Evolutionary conservation across 2,329 filamentous ascomycete species (phyloP).

Genomic region (Calonectria pteridis): DNA sequence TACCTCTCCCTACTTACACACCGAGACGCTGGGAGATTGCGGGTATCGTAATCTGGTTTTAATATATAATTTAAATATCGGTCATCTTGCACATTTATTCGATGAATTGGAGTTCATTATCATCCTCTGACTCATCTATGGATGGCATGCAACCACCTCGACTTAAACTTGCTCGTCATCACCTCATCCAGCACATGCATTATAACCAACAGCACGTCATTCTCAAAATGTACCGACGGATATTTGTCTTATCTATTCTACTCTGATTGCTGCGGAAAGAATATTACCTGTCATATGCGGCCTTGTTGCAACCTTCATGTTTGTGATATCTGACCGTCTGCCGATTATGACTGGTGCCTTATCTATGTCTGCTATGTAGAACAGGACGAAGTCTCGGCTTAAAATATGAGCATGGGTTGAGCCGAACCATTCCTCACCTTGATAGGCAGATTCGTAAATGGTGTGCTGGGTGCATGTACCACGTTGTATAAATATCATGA

Average conservation of each 20-base stretch:
- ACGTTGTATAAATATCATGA: background rate
- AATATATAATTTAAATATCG: background rate
- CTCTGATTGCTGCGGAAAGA: no score
- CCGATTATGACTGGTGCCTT: background rate
- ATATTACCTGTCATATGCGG: background rate
- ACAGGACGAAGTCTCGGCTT: background rate
- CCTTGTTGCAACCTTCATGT: background rate
- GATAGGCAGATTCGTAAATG: background rate
- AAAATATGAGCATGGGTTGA: background rate
- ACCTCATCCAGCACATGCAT: background rate
- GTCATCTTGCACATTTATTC: background rate
- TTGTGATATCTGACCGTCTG: background rate
- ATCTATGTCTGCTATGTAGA: background rate
- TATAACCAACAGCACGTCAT: background rate
- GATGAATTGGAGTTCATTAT: background rate
- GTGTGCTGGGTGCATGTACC: background rate
- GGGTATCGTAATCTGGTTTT: background rate
- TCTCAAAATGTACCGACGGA: background rate
- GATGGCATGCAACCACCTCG: background rate
- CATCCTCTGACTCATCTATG: background rate
- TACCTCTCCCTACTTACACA: background rate
- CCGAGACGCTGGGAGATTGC: background rate
- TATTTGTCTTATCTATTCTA: background rate
- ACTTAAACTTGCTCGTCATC: background rate
- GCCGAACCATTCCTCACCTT: background rate